Base-by-base conservation (phyloP, 2,329 filamentous ascomycete genomes). In the Phialocephala sp. region DNA sequence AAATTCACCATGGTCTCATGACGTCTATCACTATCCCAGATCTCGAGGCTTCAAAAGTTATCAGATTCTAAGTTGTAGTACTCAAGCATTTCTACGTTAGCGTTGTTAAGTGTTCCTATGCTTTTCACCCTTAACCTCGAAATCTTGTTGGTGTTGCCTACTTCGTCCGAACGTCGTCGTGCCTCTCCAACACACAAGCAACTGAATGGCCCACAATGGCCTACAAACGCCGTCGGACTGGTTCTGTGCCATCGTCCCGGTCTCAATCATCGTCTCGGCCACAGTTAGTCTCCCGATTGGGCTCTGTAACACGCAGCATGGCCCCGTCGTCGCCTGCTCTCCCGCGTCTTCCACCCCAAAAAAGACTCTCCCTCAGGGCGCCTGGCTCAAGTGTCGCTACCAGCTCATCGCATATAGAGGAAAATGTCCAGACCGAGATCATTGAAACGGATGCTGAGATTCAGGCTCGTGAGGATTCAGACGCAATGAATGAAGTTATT, bases 401-500 rank as follows among this genome's bases (percentile, higher is more conserved):
- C 50, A 35, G 35, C 41, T 59, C 55, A 4, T 50, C 64, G 3
- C 55, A 60, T 36, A 59, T 62, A 62, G 60, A 68, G 56, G 64
- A 57, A 64, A 58, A 66, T 64, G n/a, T 64, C 8, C 41, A 41
- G 43, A 47, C 60, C 12, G 59, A 63, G 14, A 39, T 60, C 4
- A 62, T 64, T 55, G 75, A 78, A 66, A 73, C 72, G 37, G 76
- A 77, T 58, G 76, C 11, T 18, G 74, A 75, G 35, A 71, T 73
- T 45, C 72, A 76, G 54, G 71, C 74, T 36, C 73, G 74, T 6
- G 77, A 79, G 59, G 77, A 81, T 41, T 80, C 82, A 41, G 86
- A 89, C 63, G 75, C 80, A 0, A 74, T 88, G 43, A 85, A 86
- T 63, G 91, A 95, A 74, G 79, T 93, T 32, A 85, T 97, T 65